phyloP scores from a whole-genome alignment of 306 rosid genomes.

The Cicer pinnatifidum region DNA sequence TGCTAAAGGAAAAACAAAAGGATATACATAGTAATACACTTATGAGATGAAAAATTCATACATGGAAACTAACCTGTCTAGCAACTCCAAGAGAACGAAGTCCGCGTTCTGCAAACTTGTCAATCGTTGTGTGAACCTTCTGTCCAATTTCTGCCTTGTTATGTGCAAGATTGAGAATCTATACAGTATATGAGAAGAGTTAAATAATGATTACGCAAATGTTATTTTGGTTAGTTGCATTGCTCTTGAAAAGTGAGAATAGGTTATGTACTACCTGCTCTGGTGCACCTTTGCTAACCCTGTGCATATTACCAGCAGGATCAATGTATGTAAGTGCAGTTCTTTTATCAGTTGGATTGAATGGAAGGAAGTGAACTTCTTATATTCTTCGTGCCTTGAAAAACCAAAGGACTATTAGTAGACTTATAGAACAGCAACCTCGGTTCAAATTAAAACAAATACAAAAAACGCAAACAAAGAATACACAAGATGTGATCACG shows the following conservation, averaged over 20 bases:
- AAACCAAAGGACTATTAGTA: slow-evolving; percentile 13
- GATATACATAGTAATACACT: neutral
- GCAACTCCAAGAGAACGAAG: slow-evolving; percentile 73
- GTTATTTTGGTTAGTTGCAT: neutral
- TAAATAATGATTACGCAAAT: neutral
- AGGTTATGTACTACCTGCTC: slow-evolving; percentile 59
- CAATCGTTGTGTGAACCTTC: slow-evolving; percentile 64
- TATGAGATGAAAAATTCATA: neutral
- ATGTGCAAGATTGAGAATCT: slow-evolving; percentile 70
- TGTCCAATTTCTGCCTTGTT: slow-evolving; percentile 62
- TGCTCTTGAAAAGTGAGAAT: slow-evolving; percentile 24
- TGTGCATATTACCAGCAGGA: slow-evolving; percentile 62
- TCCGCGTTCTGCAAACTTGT: slow-evolving; percentile 79
- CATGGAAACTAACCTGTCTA: slow-evolving; percentile 50
- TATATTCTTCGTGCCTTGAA: slow-evolving; percentile 66
- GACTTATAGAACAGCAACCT: no score
- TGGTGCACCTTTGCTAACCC: slow-evolving; percentile 86
- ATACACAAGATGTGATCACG: no score
- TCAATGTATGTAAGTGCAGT: slow-evolving; percentile 75
- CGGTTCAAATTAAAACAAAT: no score
- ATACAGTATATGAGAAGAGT: slow-evolving; percentile 6
- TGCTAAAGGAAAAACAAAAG: slow-evolving; percentile 22
- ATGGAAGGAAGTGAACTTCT: slow-evolving; percentile 86
- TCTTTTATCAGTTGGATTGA: slow-evolving; percentile 77
- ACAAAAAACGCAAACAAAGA: no score